Conservation (phyloP, 2,329 filamentous ascomycete genomes). For the Stagonosporopsis rhizophila region DNA sequence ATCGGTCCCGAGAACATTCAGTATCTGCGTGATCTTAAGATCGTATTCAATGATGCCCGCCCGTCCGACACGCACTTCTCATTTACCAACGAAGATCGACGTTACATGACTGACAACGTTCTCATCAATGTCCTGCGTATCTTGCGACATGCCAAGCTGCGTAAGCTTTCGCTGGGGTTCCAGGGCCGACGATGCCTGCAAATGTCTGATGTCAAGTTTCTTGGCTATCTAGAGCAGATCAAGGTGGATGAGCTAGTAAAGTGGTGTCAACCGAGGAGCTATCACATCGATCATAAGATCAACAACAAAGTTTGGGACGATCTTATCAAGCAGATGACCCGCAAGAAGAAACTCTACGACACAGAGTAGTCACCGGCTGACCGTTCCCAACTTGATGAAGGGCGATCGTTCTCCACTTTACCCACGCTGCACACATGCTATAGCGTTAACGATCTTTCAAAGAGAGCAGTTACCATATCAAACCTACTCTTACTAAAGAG, state of each 20-base stretch:
- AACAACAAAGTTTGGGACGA: constrained; percentile 38
- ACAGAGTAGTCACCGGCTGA: neutral
- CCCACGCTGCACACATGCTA: neutral
- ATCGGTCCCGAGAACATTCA: constrained; percentile 57
- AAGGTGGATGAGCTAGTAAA: constrained; percentile 53
- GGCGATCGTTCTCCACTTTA: neutral
- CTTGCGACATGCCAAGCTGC: constrained; percentile 52
- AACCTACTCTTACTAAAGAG: neutral
- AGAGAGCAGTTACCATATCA: no score
- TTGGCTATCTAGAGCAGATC: constrained; percentile 54
- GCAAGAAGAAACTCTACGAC: constrained; percentile 48
- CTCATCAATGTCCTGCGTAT: constrained; percentile 55
- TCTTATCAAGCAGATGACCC: constrained; percentile 45
- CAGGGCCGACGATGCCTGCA: constrained; percentile 48
- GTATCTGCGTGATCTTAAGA: constrained; percentile 54
- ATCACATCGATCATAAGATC: constrained; percentile 43
- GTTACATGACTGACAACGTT: constrained; percentile 57
- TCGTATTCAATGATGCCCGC: constrained; percentile 56
- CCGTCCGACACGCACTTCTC: constrained; percentile 51
- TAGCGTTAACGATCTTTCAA: neutral
- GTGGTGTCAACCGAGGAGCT: constrained; percentile 24
- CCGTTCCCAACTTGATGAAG: neutral
- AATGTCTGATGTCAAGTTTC: constrained; percentile 51
- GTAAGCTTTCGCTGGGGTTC: constrained; percentile 53
- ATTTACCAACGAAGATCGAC: constrained; percentile 52